Conservation (phyloP, 208 protist genomes). For the Porcisia deanei region DNA sequence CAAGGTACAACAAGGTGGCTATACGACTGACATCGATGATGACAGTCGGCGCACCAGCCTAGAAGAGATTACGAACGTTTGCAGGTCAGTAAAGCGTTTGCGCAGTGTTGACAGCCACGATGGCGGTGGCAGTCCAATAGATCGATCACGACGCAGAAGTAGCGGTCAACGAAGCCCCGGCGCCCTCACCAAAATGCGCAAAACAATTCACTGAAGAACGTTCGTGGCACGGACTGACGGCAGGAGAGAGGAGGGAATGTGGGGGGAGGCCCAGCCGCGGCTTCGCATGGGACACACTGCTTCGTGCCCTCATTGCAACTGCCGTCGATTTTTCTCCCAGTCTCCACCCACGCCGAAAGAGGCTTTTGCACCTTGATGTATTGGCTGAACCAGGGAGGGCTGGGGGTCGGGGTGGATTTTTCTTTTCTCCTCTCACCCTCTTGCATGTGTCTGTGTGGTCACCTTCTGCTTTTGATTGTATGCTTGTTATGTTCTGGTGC, state of each 20-base stretch:
- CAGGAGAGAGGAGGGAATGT: background rate
- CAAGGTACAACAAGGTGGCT: background rate
- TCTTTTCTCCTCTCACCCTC: too few species aligned
- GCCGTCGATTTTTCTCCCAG: background rate
- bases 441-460: too few species aligned
- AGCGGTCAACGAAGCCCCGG: constrained; percentile 27
- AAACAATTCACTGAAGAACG: constrained; percentile 22
- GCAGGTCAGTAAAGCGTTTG: constrained; percentile 25
- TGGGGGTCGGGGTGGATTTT: too few species aligned
- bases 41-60: constrained; percentile 22
- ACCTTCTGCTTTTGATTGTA: too few species aligned
- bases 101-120: constrained; percentile 33
- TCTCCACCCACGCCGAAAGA: too few species aligned
- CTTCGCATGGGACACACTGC: background rate
- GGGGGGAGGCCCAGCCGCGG: background rate
- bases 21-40: background rate
- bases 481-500: too few species aligned
- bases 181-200: constrained; percentile 34
- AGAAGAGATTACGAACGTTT: constrained; percentile 28
- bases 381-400: too few species aligned
- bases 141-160: background rate
- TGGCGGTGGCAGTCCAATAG: constrained; percentile 22
- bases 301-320: background rate
- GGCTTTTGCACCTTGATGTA: too few species aligned
- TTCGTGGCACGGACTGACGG: background rate